phyloP scores from a whole-genome alignment of 768 basidiomycete species.

The Clavulina sp. region DNA sequence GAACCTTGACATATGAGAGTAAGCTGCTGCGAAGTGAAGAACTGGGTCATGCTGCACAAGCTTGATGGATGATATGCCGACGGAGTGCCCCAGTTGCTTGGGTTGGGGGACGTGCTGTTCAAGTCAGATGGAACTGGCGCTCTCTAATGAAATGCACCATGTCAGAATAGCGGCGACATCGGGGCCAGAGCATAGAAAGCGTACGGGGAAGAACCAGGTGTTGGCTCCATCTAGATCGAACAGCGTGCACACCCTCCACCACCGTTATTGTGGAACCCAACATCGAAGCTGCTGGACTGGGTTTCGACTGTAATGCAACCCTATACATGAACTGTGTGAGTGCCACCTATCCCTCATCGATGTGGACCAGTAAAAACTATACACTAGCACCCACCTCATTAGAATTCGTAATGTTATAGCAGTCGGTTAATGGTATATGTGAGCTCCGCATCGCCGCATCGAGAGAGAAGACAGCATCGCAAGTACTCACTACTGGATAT shows the following conservation, averaged over 20 bases:
- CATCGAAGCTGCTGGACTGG: background rate
- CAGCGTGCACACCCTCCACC: background rate
- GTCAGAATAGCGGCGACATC: background rate
- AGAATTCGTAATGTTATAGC: slow-evolving; percentile 4
- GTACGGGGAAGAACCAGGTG: slow-evolving; percentile 2
- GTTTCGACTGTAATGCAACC: slow-evolving; percentile 3
- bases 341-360: too few species aligned
- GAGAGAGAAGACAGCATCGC: too few species aligned
- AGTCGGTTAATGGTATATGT: slow-evolving; percentile 1
- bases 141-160: background rate
- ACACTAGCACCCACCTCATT: too few species aligned
- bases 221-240: background rate
- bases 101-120: background rate
- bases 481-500: background rate
- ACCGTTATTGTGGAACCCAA: slow-evolving; percentile 1
- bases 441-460: background rate
- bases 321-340: too few species aligned
- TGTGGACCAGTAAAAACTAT: too few species aligned
- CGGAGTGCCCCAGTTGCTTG: background rate
- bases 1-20: background rate
- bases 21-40: background rate
- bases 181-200: background rate
- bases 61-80: background rate
- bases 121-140: background rate
- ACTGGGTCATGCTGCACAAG: background rate